Base-by-base conservation (phyloP, 2,329 filamentous ascomycete genomes). In the Xylaria sp. region DNA sequence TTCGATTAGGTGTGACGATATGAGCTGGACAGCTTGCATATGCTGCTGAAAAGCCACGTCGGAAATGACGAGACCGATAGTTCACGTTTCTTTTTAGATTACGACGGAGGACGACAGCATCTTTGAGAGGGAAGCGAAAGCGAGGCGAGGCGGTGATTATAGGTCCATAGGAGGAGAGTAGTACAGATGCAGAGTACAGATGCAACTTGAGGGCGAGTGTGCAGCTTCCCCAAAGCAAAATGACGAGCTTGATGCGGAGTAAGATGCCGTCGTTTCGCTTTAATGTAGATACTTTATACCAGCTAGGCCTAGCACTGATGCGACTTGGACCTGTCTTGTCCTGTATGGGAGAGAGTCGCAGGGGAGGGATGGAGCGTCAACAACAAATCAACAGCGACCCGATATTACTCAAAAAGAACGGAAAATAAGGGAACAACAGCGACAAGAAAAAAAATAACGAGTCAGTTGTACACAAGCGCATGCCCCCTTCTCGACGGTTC, bases 221-320 rank as follows among this genome's bases (percentile, higher is more conserved):
- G 20, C 20, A 41, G 50, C 41, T 56, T 46, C 56, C 56, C 32
- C 39, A 25, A 63, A 20, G 56, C 48, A 65, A 28, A 28, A 70
- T 70, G 54, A 70, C 61, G 62, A 66, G 44, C 39, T 12, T 48
- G 51, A 44, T 57, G 68, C 60, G 65, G 68, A 70, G 68, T 28
- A 68, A 46, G 46, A 60, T 15, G 61, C 23, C 57, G 57, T 52
- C n/a, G 64, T 54, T 34, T 55, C n/a, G 64, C 52, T 34, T 55
- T n/a, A 10, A 23, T 68, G 60, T 39, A 64, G 51, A 56, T 34
- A 66, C 34, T 50, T 37, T 37, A 65, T 34, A 63, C 51, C 51
- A 68, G 57, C 51, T 44, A 32, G 32, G 15, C 23, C 50, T 20
- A 61, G 52, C 44, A 63, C 50, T 25, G 46, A 63, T 69, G 51